Conservation (phyloP, 257 asterid species). For the Agastache rugosa region DNA sequence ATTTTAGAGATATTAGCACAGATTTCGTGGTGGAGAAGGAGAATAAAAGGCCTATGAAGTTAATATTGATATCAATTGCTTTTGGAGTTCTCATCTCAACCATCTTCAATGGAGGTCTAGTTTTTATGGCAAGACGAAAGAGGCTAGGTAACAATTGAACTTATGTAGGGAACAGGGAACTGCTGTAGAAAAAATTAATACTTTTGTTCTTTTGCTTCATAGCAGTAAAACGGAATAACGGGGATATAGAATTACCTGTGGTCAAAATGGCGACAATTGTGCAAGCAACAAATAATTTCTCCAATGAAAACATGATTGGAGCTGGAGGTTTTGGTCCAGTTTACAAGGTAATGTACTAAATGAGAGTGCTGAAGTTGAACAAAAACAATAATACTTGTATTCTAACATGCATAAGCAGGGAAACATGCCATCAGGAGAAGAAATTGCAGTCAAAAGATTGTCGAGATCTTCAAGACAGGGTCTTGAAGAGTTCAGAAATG, state of each 20-base stretch:
- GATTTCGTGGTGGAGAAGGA: too few species aligned
- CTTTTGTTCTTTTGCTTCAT: background rate
- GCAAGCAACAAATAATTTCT: constrained; percentile 46
- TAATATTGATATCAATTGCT: too few species aligned
- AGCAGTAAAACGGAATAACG: constrained; percentile 22
- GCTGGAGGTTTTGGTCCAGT: constrained; percentile 48
- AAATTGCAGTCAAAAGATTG: constrained; percentile 55
- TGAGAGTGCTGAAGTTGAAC: background rate
- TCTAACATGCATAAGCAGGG: constrained; percentile 38
- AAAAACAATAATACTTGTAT: background rate
- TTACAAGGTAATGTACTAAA: constrained; percentile 41
- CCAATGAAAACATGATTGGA: constrained; percentile 35
- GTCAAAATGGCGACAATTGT: constrained; percentile 36
- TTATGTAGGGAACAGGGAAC: background rate
- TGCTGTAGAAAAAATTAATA: background rate
- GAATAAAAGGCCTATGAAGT: too few species aligned
- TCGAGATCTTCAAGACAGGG: constrained; percentile 51
- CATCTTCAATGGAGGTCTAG: constrained; percentile 3
- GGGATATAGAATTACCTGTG: constrained; percentile 43
- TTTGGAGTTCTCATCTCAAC: constrained; percentile 14
- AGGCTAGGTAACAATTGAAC: constrained; percentile 6
- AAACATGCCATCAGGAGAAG: constrained; percentile 22
- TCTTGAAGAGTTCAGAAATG: constrained; percentile 40
- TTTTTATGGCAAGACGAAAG: constrained; percentile 23
- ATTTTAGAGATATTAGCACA: background rate